Conservation (phyloP, 1,139 yeast genomes). For the Suhomyces wounanorum region DNA sequence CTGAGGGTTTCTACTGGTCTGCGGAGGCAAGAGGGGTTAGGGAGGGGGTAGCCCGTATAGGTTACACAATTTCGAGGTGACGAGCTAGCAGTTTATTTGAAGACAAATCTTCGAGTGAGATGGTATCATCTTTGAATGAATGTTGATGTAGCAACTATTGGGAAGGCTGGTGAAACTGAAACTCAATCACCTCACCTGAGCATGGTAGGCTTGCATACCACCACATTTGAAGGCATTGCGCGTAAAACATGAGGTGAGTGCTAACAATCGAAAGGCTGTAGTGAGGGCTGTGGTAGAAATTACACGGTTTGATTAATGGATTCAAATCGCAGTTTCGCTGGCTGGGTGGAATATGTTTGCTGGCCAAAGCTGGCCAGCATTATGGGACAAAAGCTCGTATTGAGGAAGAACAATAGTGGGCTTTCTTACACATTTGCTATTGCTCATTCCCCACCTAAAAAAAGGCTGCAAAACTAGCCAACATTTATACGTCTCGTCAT, state of each 20-base stretch:
- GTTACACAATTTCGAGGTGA: neutral
- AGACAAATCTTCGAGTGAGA: neutral
- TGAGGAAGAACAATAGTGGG: too few species aligned
- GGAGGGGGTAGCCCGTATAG: neutral
- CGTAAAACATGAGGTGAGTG: neutral
- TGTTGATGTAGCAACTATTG: neutral
- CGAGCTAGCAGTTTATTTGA: neutral
- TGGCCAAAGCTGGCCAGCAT: too few species aligned
- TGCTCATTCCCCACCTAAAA: neutral
- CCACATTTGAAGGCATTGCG: neutral
- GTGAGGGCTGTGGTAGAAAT: too few species aligned
- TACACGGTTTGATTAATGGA: too few species aligned
- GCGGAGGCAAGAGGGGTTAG: neutral
- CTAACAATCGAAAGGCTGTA: neutral
- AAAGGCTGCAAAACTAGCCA: slow-evolving; percentile 1
- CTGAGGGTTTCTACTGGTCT: neutral
- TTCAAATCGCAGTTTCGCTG: too few species aligned
- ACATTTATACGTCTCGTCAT: slow-evolving; percentile 1
- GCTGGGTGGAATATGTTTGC: too few species aligned
- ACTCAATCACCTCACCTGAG: neutral
- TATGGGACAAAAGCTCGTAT: too few species aligned
- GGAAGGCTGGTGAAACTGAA: neutral
- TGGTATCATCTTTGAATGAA: neutral
- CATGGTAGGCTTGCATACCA: neutral
- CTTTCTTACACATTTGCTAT: neutral